These are phyloP conservation scores for Diaporthe aspalathi DNA, from an alignment of 2,329 filamentous ascomycete species.

Conservation along the genomic window DNA sequence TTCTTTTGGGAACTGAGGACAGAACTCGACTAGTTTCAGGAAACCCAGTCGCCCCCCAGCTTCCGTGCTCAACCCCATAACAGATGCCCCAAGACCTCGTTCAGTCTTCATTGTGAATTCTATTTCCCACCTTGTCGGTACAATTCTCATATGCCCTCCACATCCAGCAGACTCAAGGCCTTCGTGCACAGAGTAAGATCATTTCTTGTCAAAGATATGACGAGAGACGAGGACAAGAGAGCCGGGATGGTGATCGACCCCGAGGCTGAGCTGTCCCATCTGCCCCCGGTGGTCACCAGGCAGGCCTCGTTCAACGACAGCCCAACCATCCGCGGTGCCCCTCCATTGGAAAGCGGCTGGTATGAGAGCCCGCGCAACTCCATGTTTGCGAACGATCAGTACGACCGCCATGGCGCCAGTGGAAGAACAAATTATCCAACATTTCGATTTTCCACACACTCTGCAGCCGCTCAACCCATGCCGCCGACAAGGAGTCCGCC, in stretches of 20 bases:
- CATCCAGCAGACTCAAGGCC: conserved; percentile 21
- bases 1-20: not conserved
- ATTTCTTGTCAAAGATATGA: conserved; percentile 23
- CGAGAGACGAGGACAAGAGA: conserved; percentile 25
- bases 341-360: conserved; percentile 17
- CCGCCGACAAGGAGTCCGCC: not conserved
- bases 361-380: conserved; percentile 9
- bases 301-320: conserved; percentile 20
- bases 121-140: conserved; percentile 1
- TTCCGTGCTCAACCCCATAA: conserved; percentile 21
- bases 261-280: conserved; percentile 17
- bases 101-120: not conserved
- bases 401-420: conserved; percentile 8
- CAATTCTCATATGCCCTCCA: conserved; percentile 15
- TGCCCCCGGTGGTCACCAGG: conserved; percentile 13
- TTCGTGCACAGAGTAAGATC: conserved; percentile 5
- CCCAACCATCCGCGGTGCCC: conserved; percentile 11
- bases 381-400: not conserved
- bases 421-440: conserved; percentile 14
- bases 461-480: not conserved
- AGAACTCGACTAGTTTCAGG: conserved; percentile 4
- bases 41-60: not conserved
- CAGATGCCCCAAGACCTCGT: conserved; percentile 22
- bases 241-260: conserved; percentile 1
- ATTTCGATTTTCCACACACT: conserved; percentile 8